A percentile compares a stretch with the other conserved stretches of the same genome.
phyloP scores from a whole-genome alignment of 2,329 filamentous ascomycete species.

The Fusarium chlamydosporum region DNA sequence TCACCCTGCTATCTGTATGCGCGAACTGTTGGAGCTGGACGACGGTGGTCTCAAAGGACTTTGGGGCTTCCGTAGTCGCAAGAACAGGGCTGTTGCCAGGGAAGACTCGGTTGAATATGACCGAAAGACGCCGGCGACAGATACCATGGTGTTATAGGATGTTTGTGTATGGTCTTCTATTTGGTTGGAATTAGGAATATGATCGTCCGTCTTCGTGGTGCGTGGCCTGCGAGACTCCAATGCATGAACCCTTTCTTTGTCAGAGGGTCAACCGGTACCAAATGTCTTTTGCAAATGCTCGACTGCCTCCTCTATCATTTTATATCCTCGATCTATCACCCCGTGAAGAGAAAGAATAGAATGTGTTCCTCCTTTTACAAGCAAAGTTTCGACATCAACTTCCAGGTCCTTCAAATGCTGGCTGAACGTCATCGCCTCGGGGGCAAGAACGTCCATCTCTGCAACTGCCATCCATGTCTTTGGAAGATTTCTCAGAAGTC shows the following conservation, averaged over 20 bases:
- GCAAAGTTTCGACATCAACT: constrained; percentile 37
- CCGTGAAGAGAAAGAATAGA: constrained; percentile 50
- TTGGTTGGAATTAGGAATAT: neutral
- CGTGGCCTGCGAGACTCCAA: neutral
- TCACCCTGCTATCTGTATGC: constrained; percentile 50
- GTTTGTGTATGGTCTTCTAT: neutral
- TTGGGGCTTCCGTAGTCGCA: constrained; percentile 48
- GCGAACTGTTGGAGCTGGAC: constrained; percentile 48
- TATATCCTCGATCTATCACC: constrained; percentile 42
- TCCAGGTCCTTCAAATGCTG: constrained; percentile 46
- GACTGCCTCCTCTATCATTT: constrained; percentile 46
- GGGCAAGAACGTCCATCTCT: constrained; percentile 54
- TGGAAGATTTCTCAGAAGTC: constrained; percentile 49
- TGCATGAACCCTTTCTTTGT: too few species aligned
- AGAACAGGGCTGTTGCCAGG: constrained; percentile 12
- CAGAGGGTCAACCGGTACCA: constrained; percentile 23
- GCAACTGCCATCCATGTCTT: constrained; percentile 53
- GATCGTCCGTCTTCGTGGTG: neutral
- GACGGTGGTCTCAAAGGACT: constrained; percentile 49
- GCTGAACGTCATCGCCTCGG: constrained; percentile 52
- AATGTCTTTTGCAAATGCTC: constrained; percentile 42
- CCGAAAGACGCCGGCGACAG: constrained; percentile 20
- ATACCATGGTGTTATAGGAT: constrained; percentile 27
- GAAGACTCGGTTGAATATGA: constrained; percentile 34
- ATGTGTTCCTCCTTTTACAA: constrained; percentile 47